Conservation (phyloP, 257 asterid species). For the Nicotiana attenuata region DNA sequence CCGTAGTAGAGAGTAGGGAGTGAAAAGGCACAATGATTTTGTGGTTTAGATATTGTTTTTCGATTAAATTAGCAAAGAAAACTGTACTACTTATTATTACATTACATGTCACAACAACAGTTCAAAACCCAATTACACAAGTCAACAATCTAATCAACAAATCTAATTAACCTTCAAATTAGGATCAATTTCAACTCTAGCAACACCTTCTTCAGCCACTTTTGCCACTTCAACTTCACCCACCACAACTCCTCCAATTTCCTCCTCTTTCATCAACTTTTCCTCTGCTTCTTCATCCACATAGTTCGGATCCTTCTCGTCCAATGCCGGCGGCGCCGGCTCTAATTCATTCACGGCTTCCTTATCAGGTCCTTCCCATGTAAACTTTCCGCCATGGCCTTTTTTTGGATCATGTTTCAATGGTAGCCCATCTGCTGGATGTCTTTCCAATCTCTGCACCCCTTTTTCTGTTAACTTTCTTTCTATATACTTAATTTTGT, state of each 20-base stretch:
- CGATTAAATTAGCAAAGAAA: too few species aligned
- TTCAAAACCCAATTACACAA: not conserved
- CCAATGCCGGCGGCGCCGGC: slow-evolving; percentile 38
- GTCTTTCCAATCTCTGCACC: slow-evolving; percentile 58
- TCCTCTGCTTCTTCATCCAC: slow-evolving; percentile 23
- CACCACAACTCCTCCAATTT: slow-evolving; percentile 21
- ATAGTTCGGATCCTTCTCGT: slow-evolving; percentile 59
- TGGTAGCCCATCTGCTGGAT: slow-evolving; percentile 72
- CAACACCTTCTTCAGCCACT: slow-evolving; percentile 48
- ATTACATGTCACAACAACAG: too few species aligned
- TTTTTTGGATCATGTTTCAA: slow-evolving; percentile 64
- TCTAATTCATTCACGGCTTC: slow-evolving; percentile 35
- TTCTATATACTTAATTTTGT: slow-evolving; percentile 43
- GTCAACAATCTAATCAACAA: not conserved
- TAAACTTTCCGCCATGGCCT: slow-evolving; percentile 73
- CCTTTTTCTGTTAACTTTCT: slow-evolving; percentile 47
- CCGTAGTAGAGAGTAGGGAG: too few species aligned
- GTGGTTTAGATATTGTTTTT: too few species aligned
- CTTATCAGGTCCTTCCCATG: slow-evolving; percentile 68
- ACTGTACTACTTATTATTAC: too few species aligned
- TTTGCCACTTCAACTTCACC: slow-evolving; percentile 57
- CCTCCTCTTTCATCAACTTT: slow-evolving; percentile 6
- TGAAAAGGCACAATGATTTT: too few species aligned
- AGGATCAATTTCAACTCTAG: slow-evolving; percentile 46
- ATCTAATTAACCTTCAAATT: slow-evolving; percentile 21